Base-by-base conservation (phyloP, 2,329 filamentous ascomycete genomes). In the Emmonsiellopsis sp. region DNA sequence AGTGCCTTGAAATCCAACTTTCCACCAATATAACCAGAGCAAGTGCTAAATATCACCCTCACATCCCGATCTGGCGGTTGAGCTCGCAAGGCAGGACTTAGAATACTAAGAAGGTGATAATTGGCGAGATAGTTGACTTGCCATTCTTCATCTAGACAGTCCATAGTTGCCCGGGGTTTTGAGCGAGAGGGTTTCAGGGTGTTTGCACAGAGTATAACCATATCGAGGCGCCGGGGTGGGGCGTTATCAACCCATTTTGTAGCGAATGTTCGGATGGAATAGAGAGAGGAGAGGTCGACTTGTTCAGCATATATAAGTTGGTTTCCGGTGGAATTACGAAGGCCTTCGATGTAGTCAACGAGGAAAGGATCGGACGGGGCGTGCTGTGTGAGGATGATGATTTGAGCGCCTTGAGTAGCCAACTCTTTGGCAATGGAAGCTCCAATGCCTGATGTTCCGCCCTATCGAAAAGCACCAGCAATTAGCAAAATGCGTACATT, bases 191-290 rank as follows among this genome's bases (percentile, higher is more conserved):
- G 85, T 4, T 86, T 88, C 60, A 90, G 74, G 0, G 85, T 86
- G 44, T 87, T 87, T 8, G 86, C 93, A 68, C 90, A 95, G 14
- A 98, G 78, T 17, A 98, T 81, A 46, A 98, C 75, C 83, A 92
- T 91, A 68, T 98, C 93, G 6, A 98, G 75, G 47, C 94, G 79
- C 53, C 94, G 80, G 7, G 91, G 88, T 2, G 93, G 92, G 21
- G 87, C 82, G 68, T 96, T 97, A 69, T 98, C 92, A 60, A 98
- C 89, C 92, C 94, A 98, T 74, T 89, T 92, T 0, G 93, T 98
- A 10, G 93, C 93, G 68, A 98, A 98, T 57, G 85, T 79, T 40
- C 93, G 87, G 62, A 98, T 85, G 68, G 88, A 94, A 68, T 95
- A 83, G n/a, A 98, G 76, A 13, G 86, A 92, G 10, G 85, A 74